phyloP scores from a whole-genome alignment of 495 filamentous ascomycete genomes.

The Xylona heveae region DNA sequence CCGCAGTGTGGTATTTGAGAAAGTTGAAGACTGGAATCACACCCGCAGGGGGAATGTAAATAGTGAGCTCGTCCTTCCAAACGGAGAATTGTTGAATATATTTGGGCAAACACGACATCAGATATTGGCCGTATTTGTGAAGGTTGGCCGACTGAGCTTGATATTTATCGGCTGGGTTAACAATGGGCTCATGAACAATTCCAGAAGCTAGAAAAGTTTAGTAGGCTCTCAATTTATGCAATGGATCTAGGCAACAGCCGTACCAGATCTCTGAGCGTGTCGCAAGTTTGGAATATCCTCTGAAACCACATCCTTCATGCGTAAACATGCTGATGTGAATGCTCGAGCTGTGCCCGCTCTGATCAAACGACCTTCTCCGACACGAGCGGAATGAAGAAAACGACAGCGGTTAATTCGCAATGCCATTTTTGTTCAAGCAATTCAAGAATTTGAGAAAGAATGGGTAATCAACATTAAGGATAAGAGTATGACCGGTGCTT shows the following conservation, averaged over 20 bases:
- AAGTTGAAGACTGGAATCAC: slow-evolving; percentile 83
- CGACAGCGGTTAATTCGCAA: too few species aligned
- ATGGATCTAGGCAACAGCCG: slow-evolving; percentile 10
- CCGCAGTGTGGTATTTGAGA: slow-evolving; percentile 91
- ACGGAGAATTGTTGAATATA: slow-evolving; percentile 98
- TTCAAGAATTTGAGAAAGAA: too few species aligned
- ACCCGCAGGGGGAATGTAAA: slow-evolving; percentile 75
- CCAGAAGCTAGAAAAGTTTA: slow-evolving; percentile 23
- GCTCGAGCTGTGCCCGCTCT: slow-evolving; percentile 7
- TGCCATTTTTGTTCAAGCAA: too few species aligned
- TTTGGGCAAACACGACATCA: slow-evolving; percentile 91
- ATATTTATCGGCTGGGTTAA: slow-evolving; percentile 90
- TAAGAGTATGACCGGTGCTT: too few species aligned
- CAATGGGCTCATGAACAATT: slow-evolving; percentile 50
- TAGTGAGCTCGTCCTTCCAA: slow-evolving; percentile 95
- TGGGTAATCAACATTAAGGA: too few species aligned
- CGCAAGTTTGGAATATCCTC: slow-evolving; percentile 40
- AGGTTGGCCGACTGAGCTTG: slow-evolving; percentile 59
- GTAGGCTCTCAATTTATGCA: slow-evolving; percentile 2
- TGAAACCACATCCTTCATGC: slow-evolving; percentile 13
- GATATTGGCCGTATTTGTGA: slow-evolving; percentile 87
- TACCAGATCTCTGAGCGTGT: slow-evolving; percentile 38
- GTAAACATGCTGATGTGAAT: slow-evolving; percentile 9
- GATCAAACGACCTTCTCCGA: too few species aligned
- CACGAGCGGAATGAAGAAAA: too few species aligned